Conservation (phyloP, 768 basidiomycete species). For the Gautieria morchelliformis region DNA sequence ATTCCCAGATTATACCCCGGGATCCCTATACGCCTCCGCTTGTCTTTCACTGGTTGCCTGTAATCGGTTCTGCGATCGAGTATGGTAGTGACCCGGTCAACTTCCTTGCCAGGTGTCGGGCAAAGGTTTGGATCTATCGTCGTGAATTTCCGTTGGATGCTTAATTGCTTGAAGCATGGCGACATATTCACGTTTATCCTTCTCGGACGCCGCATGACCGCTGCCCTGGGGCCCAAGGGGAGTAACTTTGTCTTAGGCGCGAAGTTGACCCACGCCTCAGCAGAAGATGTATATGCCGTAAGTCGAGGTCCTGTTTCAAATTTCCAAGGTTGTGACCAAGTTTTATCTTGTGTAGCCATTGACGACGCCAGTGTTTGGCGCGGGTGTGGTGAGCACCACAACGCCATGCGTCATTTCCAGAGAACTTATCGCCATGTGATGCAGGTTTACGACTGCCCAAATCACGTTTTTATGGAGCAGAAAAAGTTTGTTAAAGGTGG, state of each 20-base stretch:
- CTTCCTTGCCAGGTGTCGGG: conserved; percentile 71
- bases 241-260: conserved; percentile 94
- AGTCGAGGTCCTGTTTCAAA: conserved; percentile 11
- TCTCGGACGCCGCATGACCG: conserved; percentile 83
- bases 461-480: conserved; percentile 96
- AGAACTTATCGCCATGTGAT: not conserved
- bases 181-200: conserved; percentile 95
- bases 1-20: conserved; percentile 52
- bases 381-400: conserved; percentile 61
- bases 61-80: conserved; percentile 77
- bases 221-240: conserved; percentile 82
- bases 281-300: conserved; percentile 95
- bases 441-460: conserved; percentile 82
- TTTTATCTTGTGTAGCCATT: conserved; percentile 46
- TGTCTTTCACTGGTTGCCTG: conserved; percentile 89
- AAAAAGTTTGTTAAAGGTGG: conserved; percentile 98
- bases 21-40: conserved; percentile 71
- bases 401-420: not conserved
- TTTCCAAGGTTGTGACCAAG: conserved; percentile 7
- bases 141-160: not conserved
- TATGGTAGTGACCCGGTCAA: conserved; percentile 92
- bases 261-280: conserved; percentile 83
- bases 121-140: conserved; percentile 45
- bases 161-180: conserved; percentile 56
- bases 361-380: conserved; percentile 93